Base-by-base conservation (phyloP, 23 red algal species). In the Gracilaria domingensis region DNA sequence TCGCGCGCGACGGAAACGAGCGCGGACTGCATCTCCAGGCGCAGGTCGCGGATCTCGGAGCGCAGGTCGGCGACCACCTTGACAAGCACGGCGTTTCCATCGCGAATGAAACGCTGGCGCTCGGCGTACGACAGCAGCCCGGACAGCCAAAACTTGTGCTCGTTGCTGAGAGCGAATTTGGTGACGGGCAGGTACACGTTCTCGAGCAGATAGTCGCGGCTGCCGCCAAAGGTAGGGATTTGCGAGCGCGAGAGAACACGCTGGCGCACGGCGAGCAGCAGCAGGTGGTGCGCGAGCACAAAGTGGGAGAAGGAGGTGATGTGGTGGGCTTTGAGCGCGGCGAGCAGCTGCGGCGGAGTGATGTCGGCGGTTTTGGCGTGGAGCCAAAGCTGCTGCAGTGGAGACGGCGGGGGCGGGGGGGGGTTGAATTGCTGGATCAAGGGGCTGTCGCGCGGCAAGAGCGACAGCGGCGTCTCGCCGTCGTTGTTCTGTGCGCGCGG, bases 251-350 rank as follows among this genome's bases (percentile, higher is more conserved):
- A 50, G 9, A 79, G 30, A 1, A 79, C 39, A 29, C 73, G 42
- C 36, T 79, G 73, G 30, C 73, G 73, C 28, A 51, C 49, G 12
- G 73, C 73, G 3, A 79, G 73, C 42, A 79, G 73, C 40, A 79
- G 73, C 73, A 79, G 18, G 73, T 79, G 28, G 73, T 79, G 73
- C 9, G 73, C 73, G 34, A 79, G 3, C 6, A 79, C 18, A 49
- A 79, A 48, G 24, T 5, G 1, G 30, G 73, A 79, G 20, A 79
- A 79, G 6, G 42, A 79, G 11, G 73, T 79, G 73, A 79, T 79
- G 30, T 79, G 38, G 5, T 79, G 18, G 37, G 34, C 8, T 2
- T 21, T 48, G 39, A 79, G 40, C 42, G 42, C 42, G 42, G 42
- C 11, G 42, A 45, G 42, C 42, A 79, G 73, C 73, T 79, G 30